Evolutionary conservation across 192 early-diverging fungal species (phyloP), one percentile per base, ranked within the genome.

Genomic region (Entomortierella beljakovae): DNA sequence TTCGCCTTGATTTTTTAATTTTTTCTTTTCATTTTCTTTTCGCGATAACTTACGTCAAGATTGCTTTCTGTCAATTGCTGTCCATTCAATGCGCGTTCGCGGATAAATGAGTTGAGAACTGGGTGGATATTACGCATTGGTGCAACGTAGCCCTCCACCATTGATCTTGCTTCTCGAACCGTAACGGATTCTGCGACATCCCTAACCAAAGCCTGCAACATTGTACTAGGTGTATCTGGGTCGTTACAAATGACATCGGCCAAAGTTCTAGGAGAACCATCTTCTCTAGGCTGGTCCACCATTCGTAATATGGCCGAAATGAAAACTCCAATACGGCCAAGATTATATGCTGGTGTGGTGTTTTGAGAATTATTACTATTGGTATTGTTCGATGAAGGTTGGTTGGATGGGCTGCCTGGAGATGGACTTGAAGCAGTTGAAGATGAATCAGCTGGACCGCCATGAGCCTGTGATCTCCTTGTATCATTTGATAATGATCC

Each of bases 231-330:
- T 6, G 64, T 37, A 22, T 73, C 70, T 6, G 69, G 69, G 26
- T 71, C 70, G n/a, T 81, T 74, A 48, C 80, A 74, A 56, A 81
- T 72, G 9, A 81, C 80, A 50, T 81, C 80, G 2, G 80, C 67
- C 48, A 81, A 26, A 10, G 65, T 73, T 18, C 70, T 49, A 1
- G 80, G 70, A 0, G 71, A 74, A 37, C 80, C 80, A 54, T 81
- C 80, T 40, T 81, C 80, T 22, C 70, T 26, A n/a, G 80, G 80
- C 31, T 81, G 80, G 64, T 81, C 80, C 10, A 81, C 66, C 71
- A 81, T 81, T 23, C 80, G 40, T 31, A 81, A 29, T 32, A 81
- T 69, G 16, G 70, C 80, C 1, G 80, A 71, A 18, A 81, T 74
- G 54, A 74, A 74, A 13, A 72, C 66, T 20, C 80, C 80, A 29